These are phyloP conservation scores for Teratosphaeria destructans DNA, from an alignment of 2,329 filamentous ascomycete genomes.

Conservation along the genomic window DNA sequence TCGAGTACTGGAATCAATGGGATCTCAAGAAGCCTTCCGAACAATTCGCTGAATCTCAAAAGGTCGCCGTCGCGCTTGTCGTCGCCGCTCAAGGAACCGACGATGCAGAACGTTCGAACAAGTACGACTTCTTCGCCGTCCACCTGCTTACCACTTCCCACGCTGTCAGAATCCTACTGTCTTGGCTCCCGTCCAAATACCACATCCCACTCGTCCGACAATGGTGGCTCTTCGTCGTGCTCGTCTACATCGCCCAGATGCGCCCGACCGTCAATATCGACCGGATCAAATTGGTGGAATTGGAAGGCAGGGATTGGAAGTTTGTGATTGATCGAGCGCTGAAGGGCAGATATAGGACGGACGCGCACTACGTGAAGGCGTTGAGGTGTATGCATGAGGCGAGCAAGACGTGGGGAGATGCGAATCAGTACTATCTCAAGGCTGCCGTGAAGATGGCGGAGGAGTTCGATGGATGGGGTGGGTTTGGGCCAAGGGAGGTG, in stretches of 20 bases:
- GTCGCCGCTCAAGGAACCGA: constrained; percentile 37
- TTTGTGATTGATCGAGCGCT: constrained; percentile 64
- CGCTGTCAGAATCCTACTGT: constrained; percentile 75
- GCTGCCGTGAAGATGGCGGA: constrained; percentile 63
- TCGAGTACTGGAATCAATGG: constrained; percentile 93
- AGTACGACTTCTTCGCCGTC: constrained; percentile 74
- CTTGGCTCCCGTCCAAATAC: constrained; percentile 60
- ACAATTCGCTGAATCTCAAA: constrained; percentile 63
- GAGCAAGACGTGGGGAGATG: constrained; percentile 63
- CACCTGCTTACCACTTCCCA: constrained; percentile 79
- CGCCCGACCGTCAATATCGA: constrained; percentile 63
- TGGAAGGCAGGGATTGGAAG: constrained; percentile 62
- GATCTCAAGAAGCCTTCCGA: constrained; percentile 52
- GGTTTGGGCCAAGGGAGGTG: constrained; percentile 25
- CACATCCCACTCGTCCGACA: constrained; percentile 67
- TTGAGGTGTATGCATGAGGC: constrained; percentile 63
- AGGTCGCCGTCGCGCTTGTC: constrained; percentile 48
- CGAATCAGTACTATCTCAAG: constrained; percentile 53
- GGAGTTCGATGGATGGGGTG: constrained; percentile 60
- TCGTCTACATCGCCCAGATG: constrained; percentile 64
- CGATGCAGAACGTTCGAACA: constrained; percentile 26
- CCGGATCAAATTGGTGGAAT: constrained; percentile 48
- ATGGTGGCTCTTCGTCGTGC: constrained; percentile 80
- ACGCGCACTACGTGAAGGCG: constrained; percentile 82
- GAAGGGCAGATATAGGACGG: constrained; percentile 54